phyloP scores from a whole-genome alignment of 2,329 filamentous ascomycete species.

The Tolypocladium endophyticum region DNA sequence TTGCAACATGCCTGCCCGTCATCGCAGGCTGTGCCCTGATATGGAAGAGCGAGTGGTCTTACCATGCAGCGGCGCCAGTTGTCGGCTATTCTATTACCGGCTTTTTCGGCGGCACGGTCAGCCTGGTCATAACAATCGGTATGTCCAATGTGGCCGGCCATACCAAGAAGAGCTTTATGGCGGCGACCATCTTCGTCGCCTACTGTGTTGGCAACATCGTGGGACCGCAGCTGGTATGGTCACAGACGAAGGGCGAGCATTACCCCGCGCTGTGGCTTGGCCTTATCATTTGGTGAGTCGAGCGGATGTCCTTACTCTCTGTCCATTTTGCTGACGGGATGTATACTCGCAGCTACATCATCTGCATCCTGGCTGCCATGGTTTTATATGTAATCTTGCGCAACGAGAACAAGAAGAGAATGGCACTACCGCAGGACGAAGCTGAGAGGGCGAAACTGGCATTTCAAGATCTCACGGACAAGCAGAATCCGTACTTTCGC shows the following conservation, averaged over 20 bases:
- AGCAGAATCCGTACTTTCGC: conserved; percentile 56
- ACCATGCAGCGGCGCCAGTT: conserved; percentile 55
- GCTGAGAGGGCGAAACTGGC: conserved; percentile 51
- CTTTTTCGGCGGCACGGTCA: conserved; percentile 62
- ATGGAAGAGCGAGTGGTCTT: conserved; percentile 57
- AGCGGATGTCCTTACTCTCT: neutral
- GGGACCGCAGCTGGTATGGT: conserved; percentile 60
- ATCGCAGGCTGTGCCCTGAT: conserved; percentile 67
- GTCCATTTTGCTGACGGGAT: neutral
- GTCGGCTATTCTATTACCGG: conserved; percentile 63
- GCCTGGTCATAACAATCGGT: conserved; percentile 39
- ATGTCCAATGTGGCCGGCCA: conserved; percentile 63
- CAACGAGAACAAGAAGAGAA: conserved; percentile 45
- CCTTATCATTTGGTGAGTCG: conserved; percentile 45
- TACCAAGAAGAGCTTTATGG: conserved; percentile 71
- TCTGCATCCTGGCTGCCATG: conserved; percentile 49
- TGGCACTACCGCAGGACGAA: conserved; percentile 40
- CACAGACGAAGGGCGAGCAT: conserved; percentile 52
- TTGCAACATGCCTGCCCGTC: conserved; percentile 59
- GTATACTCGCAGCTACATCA: conserved; percentile 42
- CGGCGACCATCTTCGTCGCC: conserved; percentile 62
- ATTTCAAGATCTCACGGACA: conserved; percentile 59
- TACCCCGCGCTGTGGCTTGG: conserved; percentile 65
- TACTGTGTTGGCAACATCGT: conserved; percentile 71
- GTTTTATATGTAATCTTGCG: conserved; percentile 48